These are phyloP conservation scores for Tolypocladium paradoxum DNA, from an alignment of 2,329 filamentous ascomycete genomes.

Conservation along the genomic window DNA sequence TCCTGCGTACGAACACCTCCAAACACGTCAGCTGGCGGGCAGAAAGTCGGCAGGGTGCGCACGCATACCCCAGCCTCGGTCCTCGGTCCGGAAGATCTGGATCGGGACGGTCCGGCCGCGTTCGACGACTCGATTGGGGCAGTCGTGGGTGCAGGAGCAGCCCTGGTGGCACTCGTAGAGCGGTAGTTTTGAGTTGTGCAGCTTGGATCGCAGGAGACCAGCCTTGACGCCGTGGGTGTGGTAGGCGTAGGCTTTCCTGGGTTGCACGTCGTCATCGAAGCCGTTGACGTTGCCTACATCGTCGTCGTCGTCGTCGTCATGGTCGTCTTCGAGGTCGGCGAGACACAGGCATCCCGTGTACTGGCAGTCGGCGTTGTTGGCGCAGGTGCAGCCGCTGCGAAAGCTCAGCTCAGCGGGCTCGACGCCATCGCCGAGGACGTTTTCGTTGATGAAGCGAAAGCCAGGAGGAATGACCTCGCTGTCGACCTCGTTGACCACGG, in stretches of 20 bases:
- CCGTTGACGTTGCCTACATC: slow-evolving; percentile 14
- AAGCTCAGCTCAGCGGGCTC: slow-evolving; percentile 49
- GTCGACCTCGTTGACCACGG: slow-evolving; percentile 54
- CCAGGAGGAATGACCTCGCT: slow-evolving; percentile 42
- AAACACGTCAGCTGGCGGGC: not conserved
- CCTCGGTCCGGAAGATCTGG: slow-evolving; percentile 63
- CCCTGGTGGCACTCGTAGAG: slow-evolving; percentile 74
- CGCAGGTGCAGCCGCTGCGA: slow-evolving; percentile 59
- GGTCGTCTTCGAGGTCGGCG: slow-evolving; percentile 45
- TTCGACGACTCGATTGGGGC: slow-evolving; percentile 68
- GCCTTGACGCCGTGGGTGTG: slow-evolving; percentile 40
- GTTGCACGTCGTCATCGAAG: slow-evolving; percentile 25
- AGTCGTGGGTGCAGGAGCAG: slow-evolving; percentile 53
- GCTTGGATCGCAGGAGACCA: slow-evolving; percentile 39
- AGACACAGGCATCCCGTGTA: slow-evolving; percentile 59
- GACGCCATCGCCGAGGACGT: slow-evolving; percentile 50
- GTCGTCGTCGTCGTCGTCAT: slow-evolving; percentile 34
- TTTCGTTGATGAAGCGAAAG: slow-evolving; percentile 59
- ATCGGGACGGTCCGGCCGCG: slow-evolving; percentile 59
- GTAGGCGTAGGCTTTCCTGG: slow-evolving; percentile 48
- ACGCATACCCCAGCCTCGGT: slow-evolving; percentile 62
- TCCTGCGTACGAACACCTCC: slow-evolving; percentile 53
- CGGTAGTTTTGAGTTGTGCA: slow-evolving; percentile 43
- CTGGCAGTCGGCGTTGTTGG: slow-evolving; percentile 51
- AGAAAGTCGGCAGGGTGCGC: not conserved